Conservation (phyloP, 202 grass and related monocot species). For the Tripidium arundinaceum region DNA sequence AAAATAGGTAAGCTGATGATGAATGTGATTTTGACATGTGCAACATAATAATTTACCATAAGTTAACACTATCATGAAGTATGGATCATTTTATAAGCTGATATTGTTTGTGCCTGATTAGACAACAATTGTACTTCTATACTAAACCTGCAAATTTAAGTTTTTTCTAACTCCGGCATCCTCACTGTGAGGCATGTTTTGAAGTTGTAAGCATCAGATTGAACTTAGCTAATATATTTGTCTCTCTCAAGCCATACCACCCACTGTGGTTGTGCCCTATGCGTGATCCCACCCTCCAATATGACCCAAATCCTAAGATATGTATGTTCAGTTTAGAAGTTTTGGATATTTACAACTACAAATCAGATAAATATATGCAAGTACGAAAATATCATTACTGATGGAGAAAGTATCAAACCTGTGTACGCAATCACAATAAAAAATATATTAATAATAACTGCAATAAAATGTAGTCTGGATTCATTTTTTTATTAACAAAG, state of each 20-base stretch:
- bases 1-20: background rate
- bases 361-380: background rate
- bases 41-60: background rate
- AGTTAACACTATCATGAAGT: background rate
- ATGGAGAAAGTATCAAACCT: background rate
- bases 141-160: background rate
- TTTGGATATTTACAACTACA: background rate
- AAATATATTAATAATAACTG: slow-evolving; percentile 8
- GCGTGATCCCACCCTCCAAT: background rate
- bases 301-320: background rate
- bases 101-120: background rate
- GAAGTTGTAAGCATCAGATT: background rate
- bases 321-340: background rate
- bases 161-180: background rate
- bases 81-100: background rate
- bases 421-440: background rate
- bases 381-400: background rate
- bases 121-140: background rate
- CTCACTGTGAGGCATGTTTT: background rate
- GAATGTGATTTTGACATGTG: background rate
- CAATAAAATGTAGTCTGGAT: no score
- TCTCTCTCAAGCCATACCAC: background rate
- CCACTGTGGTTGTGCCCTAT: background rate
- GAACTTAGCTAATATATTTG: background rate
- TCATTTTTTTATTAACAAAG: background rate